A percentile compares a stretch with the other conserved stretches of the same genome.
phyloP scores from a whole-genome alignment of 129 eudicot genomes.

The Helianthus annuus region HanXRQr2.0-SUNRISE NC_035440.2:47010023-47010522 shows the following conservation, averaged over 20 bases:
- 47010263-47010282: not conserved
- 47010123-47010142: constrained; percentile 3
- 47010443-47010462: no score
- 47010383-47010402: no score
- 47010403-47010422: no score
- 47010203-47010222: not conserved
- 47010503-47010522: no score
- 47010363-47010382: no score
- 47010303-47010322: no score
- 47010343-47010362: no score
- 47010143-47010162: not conserved
- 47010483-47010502: no score
- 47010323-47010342: no score
- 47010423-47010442: no score
- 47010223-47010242: not conserved
- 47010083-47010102: not conserved
- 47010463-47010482: no score
- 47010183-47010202: not conserved
- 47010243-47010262: no score
- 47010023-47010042: not conserved
- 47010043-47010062: not conserved
- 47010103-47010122: not conserved
- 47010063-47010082: not conserved
- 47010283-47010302: not conserved
- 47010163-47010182: not conserved